Conservation (phyloP, 306 rosid species). For the Glycine tomentella region DNA sequence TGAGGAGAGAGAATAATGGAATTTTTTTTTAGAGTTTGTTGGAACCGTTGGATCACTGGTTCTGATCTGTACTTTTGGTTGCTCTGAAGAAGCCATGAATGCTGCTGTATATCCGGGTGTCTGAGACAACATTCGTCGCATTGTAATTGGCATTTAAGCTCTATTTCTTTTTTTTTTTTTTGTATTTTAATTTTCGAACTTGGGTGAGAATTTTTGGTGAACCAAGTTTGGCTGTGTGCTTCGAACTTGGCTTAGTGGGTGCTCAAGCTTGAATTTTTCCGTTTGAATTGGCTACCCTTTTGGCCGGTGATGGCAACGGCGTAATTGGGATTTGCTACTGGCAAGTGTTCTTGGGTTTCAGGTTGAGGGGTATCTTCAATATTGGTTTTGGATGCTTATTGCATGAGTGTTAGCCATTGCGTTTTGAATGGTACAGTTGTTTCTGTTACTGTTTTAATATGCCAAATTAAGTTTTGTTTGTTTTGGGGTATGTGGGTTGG, state of each 20-base stretch:
- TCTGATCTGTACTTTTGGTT: constrained; percentile 59
- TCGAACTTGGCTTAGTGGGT: constrained; percentile 41
- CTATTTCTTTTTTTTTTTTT: constrained; percentile 29
- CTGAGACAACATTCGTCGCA: constrained; percentile 53
- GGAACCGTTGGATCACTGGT: constrained; percentile 59
- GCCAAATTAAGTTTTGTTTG: constrained; percentile 45
- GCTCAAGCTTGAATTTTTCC: constrained; percentile 46
- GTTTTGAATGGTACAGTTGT: constrained; percentile 52
- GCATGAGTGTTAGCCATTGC: constrained; percentile 42
- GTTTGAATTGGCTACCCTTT: constrained; percentile 20
- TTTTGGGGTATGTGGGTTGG: constrained; percentile 47
- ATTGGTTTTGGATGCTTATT: constrained; percentile 44
- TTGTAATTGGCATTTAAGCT: constrained; percentile 48
- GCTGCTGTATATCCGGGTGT: constrained; percentile 68
- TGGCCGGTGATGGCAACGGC: neutral
- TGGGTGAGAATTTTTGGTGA: constrained; percentile 26
- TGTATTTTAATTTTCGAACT: constrained; percentile 40
- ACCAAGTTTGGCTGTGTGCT: neutral
- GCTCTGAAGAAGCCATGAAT: constrained; percentile 49
- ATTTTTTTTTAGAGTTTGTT: constrained; percentile 28
- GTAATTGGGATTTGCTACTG: constrained; percentile 39
- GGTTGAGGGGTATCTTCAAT: constrained; percentile 32
- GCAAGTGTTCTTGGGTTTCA: constrained; percentile 62
- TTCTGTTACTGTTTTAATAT: constrained; percentile 39
- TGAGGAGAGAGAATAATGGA: constrained; percentile 52